Evolutionary conservation across 2,329 filamentous ascomycete species (phyloP), one percentile per base, ranked within the genome.

Genomic region (Colletotrichum sp.): DNA sequence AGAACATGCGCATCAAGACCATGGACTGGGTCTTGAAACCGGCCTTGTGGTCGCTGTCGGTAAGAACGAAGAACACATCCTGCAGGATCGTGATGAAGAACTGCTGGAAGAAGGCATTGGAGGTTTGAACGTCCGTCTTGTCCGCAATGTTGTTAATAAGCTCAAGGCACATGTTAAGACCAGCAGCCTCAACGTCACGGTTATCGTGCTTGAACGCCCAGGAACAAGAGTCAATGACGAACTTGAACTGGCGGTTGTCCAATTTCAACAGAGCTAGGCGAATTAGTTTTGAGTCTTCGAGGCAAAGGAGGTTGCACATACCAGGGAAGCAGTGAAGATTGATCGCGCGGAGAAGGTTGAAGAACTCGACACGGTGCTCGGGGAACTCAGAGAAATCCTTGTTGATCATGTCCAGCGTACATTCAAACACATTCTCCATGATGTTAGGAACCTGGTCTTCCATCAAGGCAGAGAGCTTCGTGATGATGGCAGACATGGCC

Each of bases 131-230:
- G 83, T 99, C 96, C 1, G 96, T 94, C 74, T 76, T 76, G 81
- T 98, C 96, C 10, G 96, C 95, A 88, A 99, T 98, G 86, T 99
- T 99, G 86, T 95, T 96, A 84, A 99, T 96, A 79, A 99, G 90
- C 87, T 99, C 97, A 79, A 98, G 92, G 85, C 96, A 99, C 97
- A 99, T 99, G 86, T 96, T 97, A 77, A 99, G 92, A 76, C 97
- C 97, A 52, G 97, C 98, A 79, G 95, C 95, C 86, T 99, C 97
- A 34, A 99, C 97, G 83, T 98, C 96, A 76, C 97, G 95, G 87
- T 99, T 99, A 88, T 99, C 97, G 86, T 99, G 97, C 89, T 99
- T 99, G 89, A 96, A 98, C n/a, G 98, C 97, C 98, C 97, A 99
- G 90, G 99, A 96, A 89, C 98, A 99, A 44, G 96, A 98, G 85